phyloP scores from a whole-genome alignment of 2,329 filamentous ascomycete genomes.

The Xylaria sp. region DNA sequence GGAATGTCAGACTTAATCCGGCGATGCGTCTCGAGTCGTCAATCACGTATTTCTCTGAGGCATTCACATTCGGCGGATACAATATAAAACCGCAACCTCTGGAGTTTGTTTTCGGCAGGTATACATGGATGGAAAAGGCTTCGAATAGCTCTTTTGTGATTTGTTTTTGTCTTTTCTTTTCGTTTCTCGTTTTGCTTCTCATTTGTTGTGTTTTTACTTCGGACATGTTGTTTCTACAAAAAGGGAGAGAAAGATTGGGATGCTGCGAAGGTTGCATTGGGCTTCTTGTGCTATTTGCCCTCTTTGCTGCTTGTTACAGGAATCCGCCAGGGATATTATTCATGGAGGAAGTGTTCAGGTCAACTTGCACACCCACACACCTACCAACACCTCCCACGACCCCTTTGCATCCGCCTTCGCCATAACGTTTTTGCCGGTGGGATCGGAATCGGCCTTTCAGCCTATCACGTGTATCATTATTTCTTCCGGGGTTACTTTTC shows the following conservation, averaged over 20 bases:
- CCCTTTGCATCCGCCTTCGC: constrained; percentile 46
- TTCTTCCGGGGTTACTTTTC: constrained; percentile 51
- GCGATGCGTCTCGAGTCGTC: constrained; percentile 40
- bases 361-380: constrained; percentile 35
- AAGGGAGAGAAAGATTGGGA: constrained; percentile 36
- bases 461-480: constrained; percentile 54
- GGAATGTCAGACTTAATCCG: constrained; percentile 39
- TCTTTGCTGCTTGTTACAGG: constrained; percentile 40
- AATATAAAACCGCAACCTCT: constrained; percentile 48
- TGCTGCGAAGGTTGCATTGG: constrained; percentile 41
- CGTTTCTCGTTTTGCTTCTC: constrained; percentile 20
- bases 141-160: constrained; percentile 44
- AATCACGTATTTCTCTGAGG: constrained; percentile 45
- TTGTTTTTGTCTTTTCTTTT: constrained; percentile 37
- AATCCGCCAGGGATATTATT: constrained; percentile 39
- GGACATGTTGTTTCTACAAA: constrained; percentile 36
- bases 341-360: constrained; percentile 44
- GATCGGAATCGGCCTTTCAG: constrained; percentile 48
- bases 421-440: constrained; percentile 45
- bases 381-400: constrained; percentile 36
- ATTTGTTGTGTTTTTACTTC: constrained; percentile 34
- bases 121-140: constrained; percentile 52
- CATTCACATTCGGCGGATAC: constrained; percentile 48
- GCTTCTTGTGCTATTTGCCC: constrained; percentile 38
- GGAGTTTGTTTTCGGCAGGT: constrained; percentile 51